A percentile compares a stretch with the other conserved stretches of the same genome.
Conservation (phyloP, 164 flowering plant species). For the Annona cherimola region DNA sequence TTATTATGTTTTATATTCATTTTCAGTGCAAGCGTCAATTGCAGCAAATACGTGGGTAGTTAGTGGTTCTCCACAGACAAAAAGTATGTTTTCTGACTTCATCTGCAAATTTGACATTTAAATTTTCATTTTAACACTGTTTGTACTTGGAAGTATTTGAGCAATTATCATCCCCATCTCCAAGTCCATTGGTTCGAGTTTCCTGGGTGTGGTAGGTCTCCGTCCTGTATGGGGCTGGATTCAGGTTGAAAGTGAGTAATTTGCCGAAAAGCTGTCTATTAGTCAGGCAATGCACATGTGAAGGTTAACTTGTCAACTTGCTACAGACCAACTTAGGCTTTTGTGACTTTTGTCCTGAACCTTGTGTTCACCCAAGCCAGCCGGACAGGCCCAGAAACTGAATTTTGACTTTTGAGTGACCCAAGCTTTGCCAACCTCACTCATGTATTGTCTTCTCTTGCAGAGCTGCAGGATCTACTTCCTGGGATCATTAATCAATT, state of each 20-base stretch:
- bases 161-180: background rate
- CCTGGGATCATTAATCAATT: constrained; percentile 61
- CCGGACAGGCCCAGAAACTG: background rate
- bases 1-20: constrained; percentile 5
- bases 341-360: background rate
- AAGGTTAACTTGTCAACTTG: background rate
- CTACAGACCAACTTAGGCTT: background rate
- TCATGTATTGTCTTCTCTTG: background rate
- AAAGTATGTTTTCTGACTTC: constrained; percentile 33
- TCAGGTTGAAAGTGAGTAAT: background rate
- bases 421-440: background rate
- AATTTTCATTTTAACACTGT: background rate
- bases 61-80: constrained; percentile 83
- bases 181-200: background rate
- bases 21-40: constrained; percentile 85
- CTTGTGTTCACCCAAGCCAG: background rate
- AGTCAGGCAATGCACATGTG: background rate
- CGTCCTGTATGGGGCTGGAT: background rate
- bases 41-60: constrained; percentile 97
- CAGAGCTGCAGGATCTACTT: constrained; percentile 55
- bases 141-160: background rate
- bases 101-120: background rate
- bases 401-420: background rate
- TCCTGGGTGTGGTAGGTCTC: too few species aligned
- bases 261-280: background rate